A percentile compares a stretch with the other conserved stretches of the same genome.
Conservation (phyloP, 441 rosid genomes). For the Populus hybrid region DNA sequence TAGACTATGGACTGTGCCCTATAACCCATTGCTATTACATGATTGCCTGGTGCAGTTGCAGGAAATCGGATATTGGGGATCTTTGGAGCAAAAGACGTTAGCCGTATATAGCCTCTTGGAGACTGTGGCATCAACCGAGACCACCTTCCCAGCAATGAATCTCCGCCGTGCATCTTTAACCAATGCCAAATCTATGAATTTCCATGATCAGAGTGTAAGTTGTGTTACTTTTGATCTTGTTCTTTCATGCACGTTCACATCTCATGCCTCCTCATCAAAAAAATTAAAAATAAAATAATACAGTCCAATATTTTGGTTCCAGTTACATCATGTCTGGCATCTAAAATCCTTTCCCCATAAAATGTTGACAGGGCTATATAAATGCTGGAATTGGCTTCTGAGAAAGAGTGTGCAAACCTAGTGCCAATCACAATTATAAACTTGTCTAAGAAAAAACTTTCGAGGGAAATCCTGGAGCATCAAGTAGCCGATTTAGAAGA, state of each 20-base stretch:
- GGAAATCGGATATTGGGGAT: conserved; percentile 80
- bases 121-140: conserved; percentile 65
- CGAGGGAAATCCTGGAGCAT: conserved; percentile 53
- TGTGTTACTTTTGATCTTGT: conserved; percentile 14
- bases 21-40: conserved; percentile 5
- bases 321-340: neutral
- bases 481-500: conserved; percentile 73
- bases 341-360: conserved; percentile 8
- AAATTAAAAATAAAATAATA: neutral
- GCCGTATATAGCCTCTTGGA: conserved; percentile 69
- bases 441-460: conserved; percentile 47
- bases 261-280: neutral
- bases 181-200: conserved; percentile 78
- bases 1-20: neutral
- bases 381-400: conserved; percentile 85
- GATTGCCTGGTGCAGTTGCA: conserved; percentile 30
- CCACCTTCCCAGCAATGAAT: conserved; percentile 55
- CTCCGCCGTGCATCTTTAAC: conserved; percentile 56
- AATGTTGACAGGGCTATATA: conserved; percentile 79
- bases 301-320: neutral
- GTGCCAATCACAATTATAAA: conserved; percentile 40
- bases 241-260: neutral
- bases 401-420: conserved; percentile 43
- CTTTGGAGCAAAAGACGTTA: conserved; percentile 90
- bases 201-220: conserved; percentile 97